phyloP scores from a whole-genome alignment of 2,329 filamentous ascomycete species.

The Trichoderma gracile region DNA sequence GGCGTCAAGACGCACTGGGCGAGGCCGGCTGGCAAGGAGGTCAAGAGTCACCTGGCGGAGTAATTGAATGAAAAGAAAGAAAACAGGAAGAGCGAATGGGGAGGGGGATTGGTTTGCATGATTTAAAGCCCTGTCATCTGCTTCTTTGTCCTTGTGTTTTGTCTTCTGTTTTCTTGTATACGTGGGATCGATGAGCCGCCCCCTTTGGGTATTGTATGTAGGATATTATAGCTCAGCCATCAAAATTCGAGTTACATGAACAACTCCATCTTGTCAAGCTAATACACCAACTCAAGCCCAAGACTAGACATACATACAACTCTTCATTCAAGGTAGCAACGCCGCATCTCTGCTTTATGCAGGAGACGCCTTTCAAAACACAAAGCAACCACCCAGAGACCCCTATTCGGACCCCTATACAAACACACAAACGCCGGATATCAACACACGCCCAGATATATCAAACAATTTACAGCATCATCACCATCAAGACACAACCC shows the following conservation, averaged over 20 bases:
- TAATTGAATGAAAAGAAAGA: constrained; percentile 3
- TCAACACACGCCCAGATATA: not conserved
- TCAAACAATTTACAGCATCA: not conserved
- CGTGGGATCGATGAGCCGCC: not conserved
- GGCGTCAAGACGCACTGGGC: constrained; percentile 64
- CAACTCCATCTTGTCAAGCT: no score
- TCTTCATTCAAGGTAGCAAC: not conserved
- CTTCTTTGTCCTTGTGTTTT: not conserved
- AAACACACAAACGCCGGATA: not conserved
- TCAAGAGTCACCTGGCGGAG: constrained; percentile 31
- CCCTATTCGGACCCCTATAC: not conserved
- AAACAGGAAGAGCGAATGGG: constrained; percentile 28
- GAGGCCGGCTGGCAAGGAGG: constrained; percentile 41
- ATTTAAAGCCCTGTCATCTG: no score
- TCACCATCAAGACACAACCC: not conserved
- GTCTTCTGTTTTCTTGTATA: not conserved
- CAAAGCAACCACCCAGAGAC: not conserved
- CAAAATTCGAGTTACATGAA: not conserved
- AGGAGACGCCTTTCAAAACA: constrained; percentile 4
- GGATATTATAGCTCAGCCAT: not conserved
- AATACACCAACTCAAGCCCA: no score
- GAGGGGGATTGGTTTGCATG: no score
- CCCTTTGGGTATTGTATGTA: not conserved
- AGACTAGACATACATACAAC: no score
- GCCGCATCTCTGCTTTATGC: constrained; percentile 9